phyloP scores from a whole-genome alignment of 2,329 filamentous ascomycete species.

The Fragosphaeria purpurea region DNA sequence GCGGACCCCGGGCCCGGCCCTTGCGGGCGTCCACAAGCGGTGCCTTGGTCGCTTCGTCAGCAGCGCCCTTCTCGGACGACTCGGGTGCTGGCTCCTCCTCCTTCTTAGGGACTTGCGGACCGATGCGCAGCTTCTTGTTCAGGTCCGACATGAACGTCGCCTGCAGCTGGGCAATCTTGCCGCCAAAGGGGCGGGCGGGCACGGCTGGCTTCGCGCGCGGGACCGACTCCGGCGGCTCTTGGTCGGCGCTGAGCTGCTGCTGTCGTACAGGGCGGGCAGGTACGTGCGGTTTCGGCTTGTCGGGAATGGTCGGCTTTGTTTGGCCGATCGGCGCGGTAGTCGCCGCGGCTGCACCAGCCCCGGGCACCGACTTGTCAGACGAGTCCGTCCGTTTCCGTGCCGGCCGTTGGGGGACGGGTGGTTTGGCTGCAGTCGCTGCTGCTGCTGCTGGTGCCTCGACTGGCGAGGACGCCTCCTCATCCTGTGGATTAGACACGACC shows the following conservation, averaged over 20 bases:
- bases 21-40: slow-evolving; percentile 87
- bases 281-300: slow-evolving; percentile 48
- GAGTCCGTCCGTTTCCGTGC: slow-evolving; percentile 29
- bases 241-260: slow-evolving; percentile 29
- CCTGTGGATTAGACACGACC: slow-evolving; percentile 51
- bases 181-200: slow-evolving; percentile 65
- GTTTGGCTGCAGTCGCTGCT: slow-evolving; percentile 33
- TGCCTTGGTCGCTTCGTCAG: slow-evolving; percentile 56
- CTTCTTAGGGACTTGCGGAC: slow-evolving; percentile 69
- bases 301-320: slow-evolving; percentile 34
- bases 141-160: slow-evolving; percentile 88
- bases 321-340: slow-evolving; percentile 17
- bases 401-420: slow-evolving; percentile 49
- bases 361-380: slow-evolving; percentile 28
- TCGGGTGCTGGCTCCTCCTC: slow-evolving; percentile 36
- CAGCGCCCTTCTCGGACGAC: slow-evolving; percentile 40
- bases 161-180: slow-evolving; percentile 85
- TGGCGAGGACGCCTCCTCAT: slow-evolving; percentile 35
- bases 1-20: slow-evolving; percentile 77
- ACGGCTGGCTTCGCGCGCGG: slow-evolving; percentile 73
- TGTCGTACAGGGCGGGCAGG: slow-evolving; percentile 53
- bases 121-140: slow-evolving; percentile 78
- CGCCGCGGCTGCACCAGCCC: slow-evolving; percentile 14
- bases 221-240: slow-evolving; percentile 27
- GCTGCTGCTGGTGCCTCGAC: slow-evolving; percentile 16